Percentiles rank a stretch among this genome's conserved stretches.
Evolutionary conservation across 2,329 filamentous ascomycete genomes (phyloP).

Genomic region (Pyricularia sp.): DNA sequence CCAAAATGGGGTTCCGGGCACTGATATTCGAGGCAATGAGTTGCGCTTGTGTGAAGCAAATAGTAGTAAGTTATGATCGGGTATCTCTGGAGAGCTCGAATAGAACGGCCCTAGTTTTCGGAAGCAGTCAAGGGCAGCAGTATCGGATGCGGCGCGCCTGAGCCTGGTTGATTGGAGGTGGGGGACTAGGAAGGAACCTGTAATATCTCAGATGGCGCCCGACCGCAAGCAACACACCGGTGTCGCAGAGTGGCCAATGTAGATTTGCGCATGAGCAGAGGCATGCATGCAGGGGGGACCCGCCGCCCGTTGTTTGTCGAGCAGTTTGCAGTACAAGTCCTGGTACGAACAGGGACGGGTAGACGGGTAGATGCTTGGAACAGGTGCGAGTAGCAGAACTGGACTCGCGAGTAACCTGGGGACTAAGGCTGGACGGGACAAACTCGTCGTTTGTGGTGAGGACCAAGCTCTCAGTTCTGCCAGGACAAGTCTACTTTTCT

Average conservation of each 20-base stretch:
- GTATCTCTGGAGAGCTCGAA: neutral
- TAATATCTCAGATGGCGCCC: neutral
- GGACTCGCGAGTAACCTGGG: neutral
- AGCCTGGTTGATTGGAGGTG: neutral
- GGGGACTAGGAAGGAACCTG: neutral
- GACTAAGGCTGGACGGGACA: neutral
- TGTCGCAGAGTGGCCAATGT: neutral
- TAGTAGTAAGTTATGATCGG: neutral
- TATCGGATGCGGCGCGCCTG: neutral
- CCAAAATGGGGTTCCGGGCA: neutral
- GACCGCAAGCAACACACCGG: neutral
- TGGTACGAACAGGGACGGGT: neutral
- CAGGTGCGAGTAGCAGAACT: neutral
- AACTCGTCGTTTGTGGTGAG: neutral
- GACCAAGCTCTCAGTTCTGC: neutral
- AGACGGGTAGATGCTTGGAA: constrained; percentile 1
- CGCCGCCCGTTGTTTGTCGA: neutral
- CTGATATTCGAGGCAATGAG: neutral
- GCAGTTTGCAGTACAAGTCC: neutral
- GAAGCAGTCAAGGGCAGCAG: neutral
- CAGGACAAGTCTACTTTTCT: neutral
- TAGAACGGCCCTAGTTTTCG: neutral
- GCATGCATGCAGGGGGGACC: neutral
- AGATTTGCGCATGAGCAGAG: neutral
- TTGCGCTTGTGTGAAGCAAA: neutral